phyloP scores from a whole-genome alignment of 2,329 filamentous ascomycete genomes.

The Dactylonectria macrodidyma region DNA sequence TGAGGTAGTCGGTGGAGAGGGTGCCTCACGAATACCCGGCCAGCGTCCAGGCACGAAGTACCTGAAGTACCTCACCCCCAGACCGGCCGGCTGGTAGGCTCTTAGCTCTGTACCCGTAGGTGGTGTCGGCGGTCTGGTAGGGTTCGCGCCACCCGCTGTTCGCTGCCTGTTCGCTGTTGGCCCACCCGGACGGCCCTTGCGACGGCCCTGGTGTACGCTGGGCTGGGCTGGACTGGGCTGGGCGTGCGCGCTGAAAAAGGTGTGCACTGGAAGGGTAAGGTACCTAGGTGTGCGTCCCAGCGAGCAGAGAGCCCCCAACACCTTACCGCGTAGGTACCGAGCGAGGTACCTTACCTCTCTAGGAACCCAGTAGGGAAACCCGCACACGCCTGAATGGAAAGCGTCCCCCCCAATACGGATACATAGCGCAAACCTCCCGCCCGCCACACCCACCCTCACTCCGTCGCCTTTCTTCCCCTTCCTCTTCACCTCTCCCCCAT shows the following conservation, averaged over 20 bases:
- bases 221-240: not conserved
- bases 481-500: conserved; percentile 50
- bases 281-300: too few species aligned
- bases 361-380: not conserved
- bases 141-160: conserved; percentile 51
- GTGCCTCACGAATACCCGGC: not conserved
- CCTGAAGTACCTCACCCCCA: conserved; percentile 29
- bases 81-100: too few species aligned
- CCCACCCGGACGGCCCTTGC: conserved; percentile 40
- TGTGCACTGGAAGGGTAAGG: too few species aligned
- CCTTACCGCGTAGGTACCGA: not conserved
- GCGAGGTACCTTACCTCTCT: conserved; percentile 15
- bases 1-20: too few species aligned
- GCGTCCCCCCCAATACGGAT: conserved; percentile 22
- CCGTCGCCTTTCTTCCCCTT: conserved; percentile 43
- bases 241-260: too few species aligned
- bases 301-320: not conserved
- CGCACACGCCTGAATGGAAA: not conserved
- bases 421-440: conserved; percentile 47
- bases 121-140: conserved; percentile 30
- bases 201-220: conserved; percentile 31
- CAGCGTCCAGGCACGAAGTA: conserved; percentile 15
- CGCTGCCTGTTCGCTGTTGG: conserved; percentile 32
- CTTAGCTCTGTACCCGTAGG: too few species aligned
- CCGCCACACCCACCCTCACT: conserved; percentile 44